Evolutionary conservation across 2,329 filamentous ascomycete genomes (phyloP), one percentile per base, ranked within the genome.

Genomic region (Hirsutella minnesotensis): DNA sequence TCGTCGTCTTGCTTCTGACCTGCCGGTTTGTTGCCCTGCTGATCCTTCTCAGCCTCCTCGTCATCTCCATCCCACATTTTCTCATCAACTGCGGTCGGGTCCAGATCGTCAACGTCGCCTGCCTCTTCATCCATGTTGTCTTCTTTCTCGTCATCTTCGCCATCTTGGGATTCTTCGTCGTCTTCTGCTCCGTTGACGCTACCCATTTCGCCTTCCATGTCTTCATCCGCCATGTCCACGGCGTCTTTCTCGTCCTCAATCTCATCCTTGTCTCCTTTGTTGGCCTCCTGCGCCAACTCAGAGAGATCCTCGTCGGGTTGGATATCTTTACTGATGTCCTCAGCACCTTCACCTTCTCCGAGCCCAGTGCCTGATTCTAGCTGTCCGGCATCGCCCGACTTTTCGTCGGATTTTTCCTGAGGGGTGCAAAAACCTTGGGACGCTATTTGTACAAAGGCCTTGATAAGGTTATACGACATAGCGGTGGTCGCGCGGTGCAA

Each of bases 311-410:
- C 92, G 47, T 98, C 90, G 15, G 90, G 83, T 49, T 86, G 79
- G 38, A 98, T 83, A 55, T 98, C 92, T 59, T 98, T 96, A 63
- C 89, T 96, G 50, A 98, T 96, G 61, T 98, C 90, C 58, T 98
- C 89, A 4, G 84, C 89, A 16, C 90, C 94, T 61, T 95, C 86
- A 10, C 92, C 94, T 38, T 95, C 92, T 18, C 92, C 94, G 20
- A 98, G 78, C 29, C 92, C 94, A 10, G 89, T 96, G 15, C 94
- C 94, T 31, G 79, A 80, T 62, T 98, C 90, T 24, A 95, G 70
- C 53, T 94, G 84, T 12, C 89, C 86, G 20, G 77, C 74, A 46
- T 85, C 76, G 18, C 77, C 78, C 40, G 79, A 72, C 44, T 81
- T 77, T 39, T 81, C 77, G 34, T 86, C 77, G 1, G 79, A 79